Evolutionary conservation across 2,329 filamentous ascomycete species (phyloP).

Genomic region (Rhynchosporium graminicola): DNA sequence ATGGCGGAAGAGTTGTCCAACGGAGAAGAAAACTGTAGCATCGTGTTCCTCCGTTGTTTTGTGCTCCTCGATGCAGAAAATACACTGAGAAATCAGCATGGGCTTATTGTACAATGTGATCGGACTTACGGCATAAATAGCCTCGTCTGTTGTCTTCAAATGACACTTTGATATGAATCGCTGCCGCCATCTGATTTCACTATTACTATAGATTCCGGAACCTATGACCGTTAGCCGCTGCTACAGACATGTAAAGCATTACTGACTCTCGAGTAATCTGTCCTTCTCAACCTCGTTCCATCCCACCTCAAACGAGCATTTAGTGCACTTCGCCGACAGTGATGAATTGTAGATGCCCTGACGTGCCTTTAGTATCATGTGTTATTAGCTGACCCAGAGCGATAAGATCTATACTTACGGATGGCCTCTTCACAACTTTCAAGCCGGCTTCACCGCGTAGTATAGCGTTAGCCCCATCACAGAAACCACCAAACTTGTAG

Average conservation of each 20-base stretch:
- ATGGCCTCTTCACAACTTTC: slow-evolving; percentile 38
- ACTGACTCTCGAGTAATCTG: slow-evolving; percentile 32
- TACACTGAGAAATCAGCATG: slow-evolving; percentile 29
- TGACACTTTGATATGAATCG: slow-evolving; percentile 40
- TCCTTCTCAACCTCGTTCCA: slow-evolving; percentile 39
- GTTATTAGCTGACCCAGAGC: slow-evolving; percentile 14
- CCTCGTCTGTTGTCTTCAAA: slow-evolving; percentile 36
- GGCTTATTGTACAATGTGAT: background rate
- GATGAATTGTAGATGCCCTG: slow-evolving; percentile 38
- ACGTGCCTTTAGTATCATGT: slow-evolving; percentile 25
- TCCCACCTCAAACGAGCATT: slow-evolving; percentile 39
- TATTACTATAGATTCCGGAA: slow-evolving; percentile 37
- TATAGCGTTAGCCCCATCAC: slow-evolving; percentile 36
- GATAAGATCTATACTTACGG: slow-evolving; percentile 27
- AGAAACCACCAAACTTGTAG: slow-evolving; percentile 39
- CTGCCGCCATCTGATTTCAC: slow-evolving; percentile 38
- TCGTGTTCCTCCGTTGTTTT: slow-evolving; percentile 40
- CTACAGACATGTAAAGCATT: background rate
- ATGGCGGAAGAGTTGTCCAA: slow-evolving; percentile 36
- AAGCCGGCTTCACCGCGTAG: slow-evolving; percentile 36
- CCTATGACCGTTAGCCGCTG: slow-evolving; percentile 22
- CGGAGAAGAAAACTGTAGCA: slow-evolving; percentile 40
- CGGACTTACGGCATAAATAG: slow-evolving; percentile 37
- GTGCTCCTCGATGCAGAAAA: slow-evolving; percentile 39
- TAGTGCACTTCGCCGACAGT: slow-evolving; percentile 36